Evolutionary conservation across 352 stramenopile species (phyloP), one percentile per base, ranked within the genome.

Genomic region (Blastocystis sp.): DNA sequence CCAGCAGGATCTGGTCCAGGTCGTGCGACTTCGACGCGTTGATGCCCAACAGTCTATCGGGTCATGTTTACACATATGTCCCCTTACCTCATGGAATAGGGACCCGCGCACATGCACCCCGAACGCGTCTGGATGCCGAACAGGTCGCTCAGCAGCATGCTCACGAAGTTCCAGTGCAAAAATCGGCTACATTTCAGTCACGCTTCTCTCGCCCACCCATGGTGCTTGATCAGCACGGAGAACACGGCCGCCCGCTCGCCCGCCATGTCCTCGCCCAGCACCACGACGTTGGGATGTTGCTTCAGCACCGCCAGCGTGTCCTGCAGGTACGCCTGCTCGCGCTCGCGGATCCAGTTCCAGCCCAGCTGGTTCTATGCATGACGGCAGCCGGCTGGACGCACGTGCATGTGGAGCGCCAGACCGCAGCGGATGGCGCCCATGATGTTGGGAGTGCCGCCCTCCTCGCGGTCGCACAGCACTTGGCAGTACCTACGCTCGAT

Each of bases 81-180:
- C 45, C 5, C 0, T 17, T 52, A 88, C 64, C 81, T 66, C 78
- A 89, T 70, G 9, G 92, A 94, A 86, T 97, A 98, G 0, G 95
- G 95, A n/a, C 96, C 96, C 17, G 96, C 95, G 89, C 95, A 98
- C 89, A 96, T 92, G 90, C 95, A 98, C 10, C 95, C 95, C 65
- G 94, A 94, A 48, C 94, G 91, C 88, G 89, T 91, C 93, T 95
- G 96, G 34, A 98, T 93, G 2, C 96, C 96, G 90, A 98, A 99
- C 2, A 98, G 88, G 91, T 99, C 96, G 89, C 98, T 98, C 1
- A 98, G 90, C 66, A 99, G 90, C 23, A 95, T 94, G 79, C 94
- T 98, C 14, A 98, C 96, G 81, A 98, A 98, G 89, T 98, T 98
- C 91, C 97, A 98, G 90, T 99, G 96, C 56, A 99, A 89, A 90